Conservation (phyloP, 768 basidiomycete genomes). For the Tubosaeta brunneosetosa region DNA sequence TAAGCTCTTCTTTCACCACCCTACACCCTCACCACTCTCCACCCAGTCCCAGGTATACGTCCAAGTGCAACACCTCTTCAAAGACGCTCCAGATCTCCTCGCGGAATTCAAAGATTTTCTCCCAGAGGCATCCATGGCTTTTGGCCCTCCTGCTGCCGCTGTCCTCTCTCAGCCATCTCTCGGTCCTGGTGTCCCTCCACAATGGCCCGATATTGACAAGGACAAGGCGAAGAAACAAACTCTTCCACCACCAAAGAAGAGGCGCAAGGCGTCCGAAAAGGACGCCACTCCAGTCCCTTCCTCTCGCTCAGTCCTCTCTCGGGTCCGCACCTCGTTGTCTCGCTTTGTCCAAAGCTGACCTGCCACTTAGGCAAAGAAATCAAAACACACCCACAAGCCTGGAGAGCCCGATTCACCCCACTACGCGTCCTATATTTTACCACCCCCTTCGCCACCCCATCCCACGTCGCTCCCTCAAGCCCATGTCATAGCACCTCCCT, state of each 20-base stretch:
- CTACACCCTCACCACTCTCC: slow-evolving; percentile 4
- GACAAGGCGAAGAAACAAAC: slow-evolving; percentile 41
- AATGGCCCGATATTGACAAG: slow-evolving; percentile 41
- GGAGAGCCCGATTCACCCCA: slow-evolving; percentile 52
- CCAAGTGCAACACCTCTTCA: slow-evolving; percentile 78
- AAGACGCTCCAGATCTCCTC: slow-evolving; percentile 74
- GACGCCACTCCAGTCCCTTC: slow-evolving; percentile 59
- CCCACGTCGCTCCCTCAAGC: slow-evolving; percentile 14
- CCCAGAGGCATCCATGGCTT: slow-evolving; percentile 54
- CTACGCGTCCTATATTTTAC: slow-evolving; percentile 43
- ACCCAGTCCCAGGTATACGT: slow-evolving; percentile 67
- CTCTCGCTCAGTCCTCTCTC: slow-evolving; percentile 43
- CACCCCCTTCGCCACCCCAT: slow-evolving; percentile 33
- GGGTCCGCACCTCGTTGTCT: slow-evolving; percentile 35
- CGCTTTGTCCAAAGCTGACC: slow-evolving; percentile 4
- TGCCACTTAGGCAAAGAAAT: slow-evolving; percentile 49
- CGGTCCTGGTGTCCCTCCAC: slow-evolving; percentile 29
- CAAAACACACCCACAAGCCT: slow-evolving; percentile 57
- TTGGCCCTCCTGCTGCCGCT: slow-evolving; percentile 38
- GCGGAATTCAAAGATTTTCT: slow-evolving; percentile 80
- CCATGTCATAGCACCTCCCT: slow-evolving; percentile 28
- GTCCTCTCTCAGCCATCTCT: slow-evolving; percentile 48
- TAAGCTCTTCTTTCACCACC: slow-evolving; percentile 33
- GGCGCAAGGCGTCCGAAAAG: slow-evolving; percentile 62
- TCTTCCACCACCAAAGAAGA: slow-evolving; percentile 46